Evolutionary conservation across 2,329 filamentous ascomycete genomes (phyloP), one percentile per base, ranked within the genome.

Genomic region (Apiospora kogelbergensis): DNA sequence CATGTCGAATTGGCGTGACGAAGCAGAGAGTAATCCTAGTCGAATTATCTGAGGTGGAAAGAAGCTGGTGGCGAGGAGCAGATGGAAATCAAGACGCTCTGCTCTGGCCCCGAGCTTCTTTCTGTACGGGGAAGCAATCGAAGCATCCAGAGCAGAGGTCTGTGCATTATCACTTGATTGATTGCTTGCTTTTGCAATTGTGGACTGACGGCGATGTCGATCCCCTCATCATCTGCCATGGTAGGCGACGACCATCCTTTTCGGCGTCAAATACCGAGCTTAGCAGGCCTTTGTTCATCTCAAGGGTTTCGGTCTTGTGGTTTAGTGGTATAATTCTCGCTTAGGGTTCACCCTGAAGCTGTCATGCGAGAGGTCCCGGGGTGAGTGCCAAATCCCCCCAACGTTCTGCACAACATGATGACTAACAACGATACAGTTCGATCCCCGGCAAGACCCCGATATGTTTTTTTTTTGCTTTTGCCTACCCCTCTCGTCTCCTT

Each of bases 251-350:
- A 33, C 33, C 33, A 33, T 4, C 7, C 33, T 33, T 33, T 57
- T 24, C 13, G 6, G 7, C 17, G 15, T 30, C 13, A 30, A 57
- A 13, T 26, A 4, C 48, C 24, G 2, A 30, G 1, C 20, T 46
- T 17, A 57, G 17, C 24, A 57, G 2, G 15, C 20, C 24, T 4
- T 33, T 7, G 33, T 33, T 30, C 11, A 30, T 30, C 24, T 30
- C 15, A 57, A 13, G 41, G 15, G 17, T 20, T 44, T 44, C 15
- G 46, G 46, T 57, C 48, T 57, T 57, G 48, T 57, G 48, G 48
- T 57, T 57, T 57, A 57, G 48, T 57, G 48, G 48, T 57, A 57
- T 57, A 57, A 57, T 57, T 57, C 48, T 57, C 48, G 48, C 48
- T 57, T 57, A 57, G 48, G 48, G 48, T 24, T 30, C 48, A 57